Conservation (phyloP, 2,329 filamentous ascomycete species). For the Gaeumannomyces sp. region DNA sequence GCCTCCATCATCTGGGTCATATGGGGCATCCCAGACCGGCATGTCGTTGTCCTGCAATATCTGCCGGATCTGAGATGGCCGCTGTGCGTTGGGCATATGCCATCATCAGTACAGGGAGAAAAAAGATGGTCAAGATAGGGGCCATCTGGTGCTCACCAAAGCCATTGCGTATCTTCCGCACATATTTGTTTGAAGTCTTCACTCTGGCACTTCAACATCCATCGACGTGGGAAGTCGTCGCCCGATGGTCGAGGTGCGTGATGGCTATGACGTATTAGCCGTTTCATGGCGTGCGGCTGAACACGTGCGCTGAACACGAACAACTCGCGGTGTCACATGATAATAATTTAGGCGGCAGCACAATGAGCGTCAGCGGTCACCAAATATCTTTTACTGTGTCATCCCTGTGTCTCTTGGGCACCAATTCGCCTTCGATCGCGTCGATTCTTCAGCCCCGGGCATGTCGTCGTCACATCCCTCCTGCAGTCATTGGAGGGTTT, state of each 20-base stretch:
- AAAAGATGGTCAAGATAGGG: background rate
- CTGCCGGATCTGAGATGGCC: slow-evolving; percentile 67
- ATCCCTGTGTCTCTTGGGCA: too few species aligned
- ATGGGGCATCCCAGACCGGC: slow-evolving; percentile 63
- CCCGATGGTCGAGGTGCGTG: too few species aligned
- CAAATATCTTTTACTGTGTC: too few species aligned
- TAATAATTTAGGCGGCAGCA: background rate
- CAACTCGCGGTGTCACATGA: background rate
- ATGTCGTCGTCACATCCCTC: too few species aligned
- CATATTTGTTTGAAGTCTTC: slow-evolving; percentile 19
- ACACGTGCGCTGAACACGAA: background rate
- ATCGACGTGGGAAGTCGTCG: background rate
- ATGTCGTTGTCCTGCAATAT: slow-evolving; percentile 70
- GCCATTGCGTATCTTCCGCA: slow-evolving; percentile 31
- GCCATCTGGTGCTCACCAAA: slow-evolving; percentile 22
- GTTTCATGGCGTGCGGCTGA: background rate
- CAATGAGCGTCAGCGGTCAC: too few species aligned
- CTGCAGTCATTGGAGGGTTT: background rate
- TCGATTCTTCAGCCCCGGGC: too few species aligned
- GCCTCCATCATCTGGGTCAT: slow-evolving; percentile 60
- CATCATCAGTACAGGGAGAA: background rate
- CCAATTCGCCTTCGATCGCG: too few species aligned
- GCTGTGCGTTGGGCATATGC: slow-evolving; percentile 38
- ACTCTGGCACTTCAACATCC: background rate
- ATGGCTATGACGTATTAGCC: background rate